A percentile compares a stretch with the other conserved stretches of the same genome.
Conservation (phyloP, 805 yeast genomes). For the Wickerhamomyces sydowiorum region DNA sequence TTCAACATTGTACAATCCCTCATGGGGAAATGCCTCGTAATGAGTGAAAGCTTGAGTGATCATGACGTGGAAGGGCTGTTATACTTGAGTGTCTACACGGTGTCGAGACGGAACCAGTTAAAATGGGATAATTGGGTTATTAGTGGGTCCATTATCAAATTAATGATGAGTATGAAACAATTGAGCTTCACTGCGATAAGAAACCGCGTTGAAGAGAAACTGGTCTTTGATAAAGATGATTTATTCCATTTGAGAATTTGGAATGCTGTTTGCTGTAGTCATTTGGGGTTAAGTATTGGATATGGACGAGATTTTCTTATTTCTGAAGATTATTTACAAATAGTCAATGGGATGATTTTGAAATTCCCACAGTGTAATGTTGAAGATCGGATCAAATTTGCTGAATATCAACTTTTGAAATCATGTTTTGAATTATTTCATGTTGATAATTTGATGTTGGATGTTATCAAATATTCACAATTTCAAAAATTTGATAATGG, state of each 20-base stretch:
- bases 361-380: conserved; percentile 44
- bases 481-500: conserved; percentile 1
- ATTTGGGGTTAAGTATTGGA: conserved; percentile 45
- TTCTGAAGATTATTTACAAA: conserved; percentile 30
- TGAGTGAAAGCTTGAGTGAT: conserved; percentile 48
- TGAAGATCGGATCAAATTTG: conserved; percentile 50
- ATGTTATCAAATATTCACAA: conserved; percentile 17
- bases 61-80: conserved; percentile 57
- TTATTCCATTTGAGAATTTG: conserved; percentile 49
- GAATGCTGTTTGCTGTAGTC: conserved; percentile 46
- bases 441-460: conserved; percentile 14
- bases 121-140: conserved; percentile 46
- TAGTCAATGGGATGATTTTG: conserved; percentile 37
- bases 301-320: conserved; percentile 40
- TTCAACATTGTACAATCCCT: conserved; percentile 26
- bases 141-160: conserved; percentile 47
- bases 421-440: conserved; percentile 20
- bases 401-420: conserved; percentile 38
- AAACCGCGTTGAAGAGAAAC: conserved; percentile 25
- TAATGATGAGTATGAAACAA: conserved; percentile 34
- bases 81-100: conserved; percentile 41
- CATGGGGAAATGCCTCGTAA: conserved; percentile 38
- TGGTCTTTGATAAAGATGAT: conserved; percentile 30
- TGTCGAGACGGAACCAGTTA: conserved; percentile 29
- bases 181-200: conserved; percentile 38